phyloP scores from a whole-genome alignment of 2,329 filamentous ascomycete genomes.

The Penicillium digitatum region DNA sequence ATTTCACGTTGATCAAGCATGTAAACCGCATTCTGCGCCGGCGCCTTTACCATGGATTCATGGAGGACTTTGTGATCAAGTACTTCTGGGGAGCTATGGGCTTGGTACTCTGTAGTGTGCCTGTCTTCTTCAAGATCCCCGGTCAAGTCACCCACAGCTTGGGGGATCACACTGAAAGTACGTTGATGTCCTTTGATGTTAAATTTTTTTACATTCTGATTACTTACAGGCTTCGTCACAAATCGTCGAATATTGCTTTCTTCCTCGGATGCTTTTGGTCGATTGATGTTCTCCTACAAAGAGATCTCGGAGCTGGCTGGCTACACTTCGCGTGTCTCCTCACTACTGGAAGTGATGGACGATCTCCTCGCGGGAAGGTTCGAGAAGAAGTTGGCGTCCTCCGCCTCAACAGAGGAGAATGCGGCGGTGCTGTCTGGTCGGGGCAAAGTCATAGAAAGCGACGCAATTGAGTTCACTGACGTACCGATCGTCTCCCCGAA shows the following conservation, averaged over 20 bases:
- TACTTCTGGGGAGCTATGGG: constrained; percentile 98
- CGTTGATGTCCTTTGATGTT: constrained; percentile 20
- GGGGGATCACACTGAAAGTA: constrained; percentile 57
- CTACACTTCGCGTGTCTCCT: constrained; percentile 88
- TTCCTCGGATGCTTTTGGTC: constrained; percentile 90
- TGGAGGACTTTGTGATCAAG: constrained; percentile 99
- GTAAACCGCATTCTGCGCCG: constrained; percentile 90
- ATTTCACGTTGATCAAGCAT: constrained; percentile 98
- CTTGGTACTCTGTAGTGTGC: constrained; percentile 84
- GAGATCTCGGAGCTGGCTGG: constrained; percentile 95
- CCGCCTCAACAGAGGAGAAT: constrained; percentile 75
- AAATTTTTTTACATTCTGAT: neutral
- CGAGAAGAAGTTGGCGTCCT: constrained; percentile 93
- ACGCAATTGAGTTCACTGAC: constrained; percentile 77
- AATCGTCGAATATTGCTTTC: constrained; percentile 88
- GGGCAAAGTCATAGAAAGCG: constrained; percentile 75
- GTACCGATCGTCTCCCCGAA: constrained; percentile 97
- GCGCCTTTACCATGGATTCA: constrained; percentile 94
- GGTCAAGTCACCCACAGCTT: constrained; percentile 55
- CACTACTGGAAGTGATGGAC: constrained; percentile 86
- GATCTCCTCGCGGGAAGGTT: constrained; percentile 88
- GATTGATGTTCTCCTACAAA: constrained; percentile 96
- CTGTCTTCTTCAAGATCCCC: constrained; percentile 91
- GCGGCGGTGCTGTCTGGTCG: constrained; percentile 76
- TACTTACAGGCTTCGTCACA: constrained; percentile 69